phyloP scores from a whole-genome alignment of 169 alveolate species.

The Plasmodium fragile region DNA sequence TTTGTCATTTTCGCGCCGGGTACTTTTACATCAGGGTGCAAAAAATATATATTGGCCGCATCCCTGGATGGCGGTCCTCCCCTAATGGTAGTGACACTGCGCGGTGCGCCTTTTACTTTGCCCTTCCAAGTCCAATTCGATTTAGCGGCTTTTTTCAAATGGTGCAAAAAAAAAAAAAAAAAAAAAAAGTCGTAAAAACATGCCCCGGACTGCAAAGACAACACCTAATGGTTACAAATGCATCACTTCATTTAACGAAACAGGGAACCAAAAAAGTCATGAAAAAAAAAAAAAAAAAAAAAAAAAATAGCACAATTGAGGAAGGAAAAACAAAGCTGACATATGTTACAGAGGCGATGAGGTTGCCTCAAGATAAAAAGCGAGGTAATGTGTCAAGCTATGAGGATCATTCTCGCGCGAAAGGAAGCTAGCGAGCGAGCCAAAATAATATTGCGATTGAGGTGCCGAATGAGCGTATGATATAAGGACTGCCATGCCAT shows the following conservation, averaged over 20 bases:
- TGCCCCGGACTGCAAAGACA: too few relatives aligned
- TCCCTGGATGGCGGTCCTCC: not conserved
- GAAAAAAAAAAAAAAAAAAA: conserved; percentile 3
- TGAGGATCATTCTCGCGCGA: not conserved
- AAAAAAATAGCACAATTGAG: not conserved
- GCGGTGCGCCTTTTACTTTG: not conserved
- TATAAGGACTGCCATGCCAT: not conserved
- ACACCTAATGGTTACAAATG: too few relatives aligned
- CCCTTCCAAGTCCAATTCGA: not conserved
- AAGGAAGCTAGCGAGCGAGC: not conserved
- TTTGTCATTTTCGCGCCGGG: not conserved
- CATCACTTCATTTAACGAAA: too few relatives aligned
- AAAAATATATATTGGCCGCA: not conserved
- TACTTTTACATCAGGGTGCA: not conserved
- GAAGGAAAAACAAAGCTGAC: not conserved
- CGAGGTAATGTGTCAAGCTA: not conserved
- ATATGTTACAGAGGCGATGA: not conserved
- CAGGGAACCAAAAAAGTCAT: too few relatives aligned
- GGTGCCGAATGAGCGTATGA: not conserved
- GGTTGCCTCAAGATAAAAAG: not conserved
- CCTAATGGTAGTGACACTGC: not conserved
- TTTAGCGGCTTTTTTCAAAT: not conserved
- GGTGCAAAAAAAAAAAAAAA: conserved; percentile 11
- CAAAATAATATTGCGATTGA: not conserved
- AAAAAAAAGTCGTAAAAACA: too few relatives aligned